A percentile compares a stretch with the other conserved stretches of the same genome.
These are phyloP conservation scores for Tolypocladium pustulatum DNA, from an alignment of 2,329 filamentous ascomycete genomes.

Conservation along the genomic window DNA sequence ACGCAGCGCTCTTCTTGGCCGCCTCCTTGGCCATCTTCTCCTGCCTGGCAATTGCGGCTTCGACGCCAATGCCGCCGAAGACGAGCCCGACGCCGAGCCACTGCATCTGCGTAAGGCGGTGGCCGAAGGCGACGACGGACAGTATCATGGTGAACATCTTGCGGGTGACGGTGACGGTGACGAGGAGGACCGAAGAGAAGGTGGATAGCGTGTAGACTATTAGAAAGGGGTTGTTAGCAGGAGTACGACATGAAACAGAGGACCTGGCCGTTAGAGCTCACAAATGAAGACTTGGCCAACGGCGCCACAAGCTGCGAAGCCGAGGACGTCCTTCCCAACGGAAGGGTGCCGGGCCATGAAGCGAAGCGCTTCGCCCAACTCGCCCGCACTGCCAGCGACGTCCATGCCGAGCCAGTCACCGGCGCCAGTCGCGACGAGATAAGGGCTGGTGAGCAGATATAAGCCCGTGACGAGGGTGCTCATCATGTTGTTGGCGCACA, in stretches of 20 bases:
- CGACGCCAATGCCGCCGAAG: constrained; percentile 89
- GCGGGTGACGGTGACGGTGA: constrained; percentile 92
- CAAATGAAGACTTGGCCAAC: constrained; percentile 95
- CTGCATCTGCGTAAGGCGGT: constrained; percentile 77
- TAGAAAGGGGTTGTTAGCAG: neutral
- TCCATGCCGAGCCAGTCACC: constrained; percentile 59
- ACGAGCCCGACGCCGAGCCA: constrained; percentile 88
- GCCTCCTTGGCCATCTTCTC: constrained; percentile 77
- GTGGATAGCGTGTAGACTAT: constrained; percentile 80
- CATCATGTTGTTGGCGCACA: constrained; percentile 94
- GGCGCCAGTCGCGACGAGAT: constrained; percentile 57
- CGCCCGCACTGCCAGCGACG: constrained; percentile 55
- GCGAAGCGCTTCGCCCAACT: constrained; percentile 65
- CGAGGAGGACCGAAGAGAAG: constrained; percentile 83
- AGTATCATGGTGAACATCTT: constrained; percentile 99
- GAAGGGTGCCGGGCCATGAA: constrained; percentile 74
- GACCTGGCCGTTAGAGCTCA: constrained; percentile 24
- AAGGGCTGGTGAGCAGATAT: constrained; percentile 72
- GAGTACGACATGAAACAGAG: neutral
- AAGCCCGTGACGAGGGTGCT: constrained; percentile 63
- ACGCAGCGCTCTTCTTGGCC: constrained; percentile 35
- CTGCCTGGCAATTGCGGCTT: constrained; percentile 67
- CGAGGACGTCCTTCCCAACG: constrained; percentile 79
- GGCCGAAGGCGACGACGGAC: constrained; percentile 89
- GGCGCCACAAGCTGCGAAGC: constrained; percentile 82